These are phyloP conservation scores for Prunus mongolica DNA, from an alignment of 306 rosid species.

Conservation along the genomic window DNA sequence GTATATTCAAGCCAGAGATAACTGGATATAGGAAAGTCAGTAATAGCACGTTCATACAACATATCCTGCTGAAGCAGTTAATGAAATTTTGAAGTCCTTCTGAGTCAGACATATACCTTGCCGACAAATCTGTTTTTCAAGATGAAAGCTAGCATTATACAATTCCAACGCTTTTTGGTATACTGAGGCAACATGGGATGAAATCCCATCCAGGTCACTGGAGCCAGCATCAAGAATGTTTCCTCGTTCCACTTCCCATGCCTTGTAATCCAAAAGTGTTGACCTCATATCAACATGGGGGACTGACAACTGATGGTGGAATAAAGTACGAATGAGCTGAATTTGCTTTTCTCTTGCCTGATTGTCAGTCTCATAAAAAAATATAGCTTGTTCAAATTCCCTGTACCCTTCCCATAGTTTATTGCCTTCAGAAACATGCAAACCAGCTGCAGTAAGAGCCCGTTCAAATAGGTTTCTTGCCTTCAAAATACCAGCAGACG, in stretches of 20 bases:
- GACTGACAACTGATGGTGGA: constrained; percentile 83
- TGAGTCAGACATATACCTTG: constrained; percentile 48
- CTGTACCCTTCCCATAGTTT: constrained; percentile 82
- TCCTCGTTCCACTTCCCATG: constrained; percentile 80
- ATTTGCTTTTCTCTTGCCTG: constrained; percentile 81
- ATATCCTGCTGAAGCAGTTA: constrained; percentile 39
- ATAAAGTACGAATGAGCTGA: constrained; percentile 58
- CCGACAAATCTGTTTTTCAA: constrained; percentile 59
- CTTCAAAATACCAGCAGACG: constrained; percentile 57
- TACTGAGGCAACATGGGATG: constrained; percentile 59
- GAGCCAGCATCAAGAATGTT: constrained; percentile 38
- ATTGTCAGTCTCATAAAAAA: constrained; percentile 47
- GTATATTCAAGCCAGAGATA: constrained; percentile 93
- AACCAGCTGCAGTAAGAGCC: constrained; percentile 81
- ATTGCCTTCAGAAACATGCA: constrained; percentile 75
- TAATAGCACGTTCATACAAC: constrained; percentile 74
- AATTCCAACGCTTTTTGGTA: constrained; percentile 69
- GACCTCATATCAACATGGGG: constrained; percentile 71
- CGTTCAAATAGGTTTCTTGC: constrained; percentile 74
- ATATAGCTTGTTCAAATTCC: constrained; percentile 64
- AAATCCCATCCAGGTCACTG: constrained; percentile 33
- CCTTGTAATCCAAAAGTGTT: constrained; percentile 61
- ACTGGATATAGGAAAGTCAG: constrained; percentile 73
- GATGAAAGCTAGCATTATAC: constrained; percentile 59
- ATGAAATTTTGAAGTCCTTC: constrained; percentile 64